Percentiles rank a stretch among this genome's conserved stretches.
phyloP scores from a whole-genome alignment of 768 basidiomycete genomes.

The Tylopilus sp. region DNA sequence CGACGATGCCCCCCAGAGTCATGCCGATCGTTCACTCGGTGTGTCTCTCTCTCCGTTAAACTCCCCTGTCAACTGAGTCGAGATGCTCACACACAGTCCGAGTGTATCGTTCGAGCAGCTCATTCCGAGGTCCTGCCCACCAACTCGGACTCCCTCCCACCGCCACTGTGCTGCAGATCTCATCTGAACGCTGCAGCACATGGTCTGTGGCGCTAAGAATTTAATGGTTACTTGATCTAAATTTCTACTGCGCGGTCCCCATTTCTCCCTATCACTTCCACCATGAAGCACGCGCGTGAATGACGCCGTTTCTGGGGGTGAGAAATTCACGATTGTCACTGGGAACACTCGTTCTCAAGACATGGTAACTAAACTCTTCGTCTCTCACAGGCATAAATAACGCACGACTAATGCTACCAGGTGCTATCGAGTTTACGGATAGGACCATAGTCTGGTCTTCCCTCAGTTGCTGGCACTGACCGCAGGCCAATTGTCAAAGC shows the following conservation, averaged over 20 bases:
- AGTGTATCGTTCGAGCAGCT: background rate
- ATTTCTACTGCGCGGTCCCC: background rate
- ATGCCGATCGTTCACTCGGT: background rate
- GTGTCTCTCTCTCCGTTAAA: background rate
- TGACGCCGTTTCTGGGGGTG: background rate
- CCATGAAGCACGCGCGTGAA: background rate
- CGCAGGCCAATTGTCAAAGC: slow-evolving; percentile 62
- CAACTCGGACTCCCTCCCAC: background rate
- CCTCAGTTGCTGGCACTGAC: slow-evolving; percentile 6
- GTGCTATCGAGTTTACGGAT: background rate
- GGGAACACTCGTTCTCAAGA: background rate
- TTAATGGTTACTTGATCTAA: background rate
- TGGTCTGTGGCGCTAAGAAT: background rate
- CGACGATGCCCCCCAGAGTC: too few species aligned
- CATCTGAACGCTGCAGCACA: background rate
- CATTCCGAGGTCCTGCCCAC: background rate
- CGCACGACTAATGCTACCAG: too few species aligned
- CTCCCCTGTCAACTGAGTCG: too few species aligned
- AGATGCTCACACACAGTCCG: background rate
- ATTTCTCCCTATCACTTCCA: background rate
- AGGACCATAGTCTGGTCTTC: background rate
- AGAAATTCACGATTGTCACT: background rate
- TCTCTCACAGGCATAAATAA: background rate
- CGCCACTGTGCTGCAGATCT: background rate
- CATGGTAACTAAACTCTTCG: background rate